Evolutionary conservation across 1,284 basidiomycete genomes (phyloP).

Genomic region (Cryptococcus sp.): DNA sequence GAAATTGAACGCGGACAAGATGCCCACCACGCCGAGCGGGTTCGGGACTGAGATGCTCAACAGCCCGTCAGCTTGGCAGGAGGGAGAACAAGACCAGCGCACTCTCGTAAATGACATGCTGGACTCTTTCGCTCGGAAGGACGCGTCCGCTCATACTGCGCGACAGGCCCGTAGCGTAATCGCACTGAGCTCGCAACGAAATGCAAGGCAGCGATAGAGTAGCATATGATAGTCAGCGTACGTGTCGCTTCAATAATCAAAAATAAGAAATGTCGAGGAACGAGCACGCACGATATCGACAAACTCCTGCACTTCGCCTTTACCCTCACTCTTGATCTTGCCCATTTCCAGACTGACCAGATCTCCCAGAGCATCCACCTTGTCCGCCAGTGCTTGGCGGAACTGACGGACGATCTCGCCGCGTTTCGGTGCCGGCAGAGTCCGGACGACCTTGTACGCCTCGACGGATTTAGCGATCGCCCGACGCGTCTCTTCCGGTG

Average conservation of each 20-base stretch:
- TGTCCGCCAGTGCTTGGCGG: conserved; percentile 73
- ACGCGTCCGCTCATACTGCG: conserved; percentile 88
- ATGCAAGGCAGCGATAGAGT: background rate
- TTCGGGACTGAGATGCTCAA: conserved; percentile 68
- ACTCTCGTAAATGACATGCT: conserved; percentile 79
- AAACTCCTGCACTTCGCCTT: conserved; percentile 79
- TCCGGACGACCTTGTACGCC: conserved; percentile 71
- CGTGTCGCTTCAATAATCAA: background rate
- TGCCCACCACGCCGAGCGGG: conserved; percentile 87
- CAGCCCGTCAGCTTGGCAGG: background rate
- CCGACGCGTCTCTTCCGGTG: conserved; percentile 27
- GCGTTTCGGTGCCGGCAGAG: conserved; percentile 78
- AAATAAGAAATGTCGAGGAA: background rate
- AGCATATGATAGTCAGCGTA: background rate
- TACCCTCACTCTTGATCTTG: conserved; percentile 88
- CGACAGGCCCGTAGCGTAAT: conserved; percentile 79
- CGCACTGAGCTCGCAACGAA: conserved; percentile 43
- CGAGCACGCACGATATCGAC: conserved; percentile 72
- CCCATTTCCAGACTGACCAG: conserved; percentile 74
- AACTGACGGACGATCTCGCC: conserved; percentile 89
- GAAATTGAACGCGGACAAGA: conserved; percentile 90
- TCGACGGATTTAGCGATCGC: conserved; percentile 32
- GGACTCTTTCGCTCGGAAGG: conserved; percentile 81
- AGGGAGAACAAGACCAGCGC: background rate
- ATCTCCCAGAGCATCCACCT: conserved; percentile 81